Percentiles rank a stretch among this genome's conserved stretches.
Evolutionary conservation across 345 rosid genomes (phyloP).

Genomic region (Rhodamnia rubescens): DNA sequence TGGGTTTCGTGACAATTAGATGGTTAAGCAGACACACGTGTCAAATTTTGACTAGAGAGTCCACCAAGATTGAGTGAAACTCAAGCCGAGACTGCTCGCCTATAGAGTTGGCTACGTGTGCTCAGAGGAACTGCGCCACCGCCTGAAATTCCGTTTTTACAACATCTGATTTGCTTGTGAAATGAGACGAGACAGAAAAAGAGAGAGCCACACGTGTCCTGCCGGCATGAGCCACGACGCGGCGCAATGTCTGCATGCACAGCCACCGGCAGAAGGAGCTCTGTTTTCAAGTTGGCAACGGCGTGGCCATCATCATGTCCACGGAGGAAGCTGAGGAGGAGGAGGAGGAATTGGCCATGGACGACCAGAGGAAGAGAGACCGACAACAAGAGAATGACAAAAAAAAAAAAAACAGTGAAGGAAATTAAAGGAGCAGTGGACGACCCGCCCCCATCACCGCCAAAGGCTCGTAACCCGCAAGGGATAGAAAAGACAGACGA

Average conservation of each 20-base stretch:
- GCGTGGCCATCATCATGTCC: neutral
- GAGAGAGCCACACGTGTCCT: neutral
- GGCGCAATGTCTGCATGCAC: neutral
- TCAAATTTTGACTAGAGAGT: neutral
- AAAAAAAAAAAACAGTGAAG: neutral
- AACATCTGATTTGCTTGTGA: neutral
- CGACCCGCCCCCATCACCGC: neutral
- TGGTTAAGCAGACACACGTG: neutral
- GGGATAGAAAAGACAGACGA: neutral
- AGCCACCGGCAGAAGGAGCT: neutral
- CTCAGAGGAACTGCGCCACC: neutral
- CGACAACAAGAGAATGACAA: neutral
- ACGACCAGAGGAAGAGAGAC: neutral
- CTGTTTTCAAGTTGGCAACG: neutral
- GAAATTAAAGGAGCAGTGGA: slow-evolving; percentile 20
- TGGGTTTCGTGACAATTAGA: neutral
- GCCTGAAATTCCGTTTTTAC: neutral
- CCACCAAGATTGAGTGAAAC: neutral
- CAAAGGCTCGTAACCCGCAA: neutral
- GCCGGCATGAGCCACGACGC: neutral
- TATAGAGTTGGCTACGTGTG: neutral
- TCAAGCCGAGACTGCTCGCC: neutral
- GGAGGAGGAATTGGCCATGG: neutral
- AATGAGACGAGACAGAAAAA: neutral
- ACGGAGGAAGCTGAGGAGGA: neutral